phyloP scores from a whole-genome alignment of 345 rosid genomes.

The Hibiscus syriacus region DNA sequence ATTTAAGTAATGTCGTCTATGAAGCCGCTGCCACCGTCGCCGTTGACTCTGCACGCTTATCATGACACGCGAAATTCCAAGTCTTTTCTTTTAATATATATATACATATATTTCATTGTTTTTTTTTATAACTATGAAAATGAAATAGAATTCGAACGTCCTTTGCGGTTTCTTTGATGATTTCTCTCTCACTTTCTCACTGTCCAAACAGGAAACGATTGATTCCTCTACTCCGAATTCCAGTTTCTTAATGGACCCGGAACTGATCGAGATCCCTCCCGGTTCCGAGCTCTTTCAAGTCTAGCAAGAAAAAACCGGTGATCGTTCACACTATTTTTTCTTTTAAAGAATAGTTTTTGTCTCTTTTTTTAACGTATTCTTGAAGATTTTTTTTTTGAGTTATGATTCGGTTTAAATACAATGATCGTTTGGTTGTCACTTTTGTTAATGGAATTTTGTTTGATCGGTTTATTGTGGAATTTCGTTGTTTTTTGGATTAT shows the following conservation, averaged over 20 bases:
- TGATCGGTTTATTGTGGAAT: not conserved
- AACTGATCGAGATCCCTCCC: conserved; percentile 60
- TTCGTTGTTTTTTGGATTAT: not conserved
- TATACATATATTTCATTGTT: not conserved
- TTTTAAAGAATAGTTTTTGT: not conserved
- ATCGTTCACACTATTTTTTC: not conserved
- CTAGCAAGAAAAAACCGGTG: conserved; percentile 46
- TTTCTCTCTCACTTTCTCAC: not conserved
- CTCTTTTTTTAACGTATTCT: not conserved
- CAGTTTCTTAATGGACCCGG: conserved; percentile 46
- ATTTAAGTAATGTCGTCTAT: conserved; percentile 16
- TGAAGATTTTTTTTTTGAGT: not conserved
- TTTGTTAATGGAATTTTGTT: not conserved
- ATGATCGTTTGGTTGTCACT: not conserved
- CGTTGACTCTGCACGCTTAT: not conserved
- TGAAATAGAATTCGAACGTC: not conserved
- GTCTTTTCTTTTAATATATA: conserved; percentile 15
- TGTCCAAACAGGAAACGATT: conserved; percentile 30
- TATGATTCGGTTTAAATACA: not conserved
- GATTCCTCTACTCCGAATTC: not conserved
- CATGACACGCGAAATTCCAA: conserved; percentile 16
- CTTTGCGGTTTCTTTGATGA: not conserved
- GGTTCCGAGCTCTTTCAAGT: conserved; percentile 24
- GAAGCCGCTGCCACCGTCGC: conserved; percentile 21
- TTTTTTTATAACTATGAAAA: not conserved